These are phyloP conservation scores for Blastomyces silverae DNA, from an alignment of 2,329 filamentous ascomycete species.

Conservation along the genomic window DNA sequence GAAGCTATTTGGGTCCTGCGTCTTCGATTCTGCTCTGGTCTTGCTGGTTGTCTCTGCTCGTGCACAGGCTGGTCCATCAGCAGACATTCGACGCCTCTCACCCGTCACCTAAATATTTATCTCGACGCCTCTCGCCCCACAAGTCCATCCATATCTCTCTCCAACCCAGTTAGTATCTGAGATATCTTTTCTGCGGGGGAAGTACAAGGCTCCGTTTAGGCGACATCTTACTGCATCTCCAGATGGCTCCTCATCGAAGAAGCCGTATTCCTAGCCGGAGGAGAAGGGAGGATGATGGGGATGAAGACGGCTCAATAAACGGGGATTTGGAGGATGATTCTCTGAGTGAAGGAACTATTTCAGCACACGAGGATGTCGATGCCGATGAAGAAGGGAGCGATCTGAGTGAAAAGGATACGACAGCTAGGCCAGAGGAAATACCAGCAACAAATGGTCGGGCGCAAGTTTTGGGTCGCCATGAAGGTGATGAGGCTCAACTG, in stretches of 20 bases:
- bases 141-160: constrained; percentile 1
- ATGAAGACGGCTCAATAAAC: constrained; percentile 44
- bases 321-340: constrained; percentile 55
- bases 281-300: constrained; percentile 44
- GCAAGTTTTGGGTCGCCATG: constrained; percentile 28
- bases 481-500: constrained; percentile 21
- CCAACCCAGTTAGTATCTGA: constrained; percentile 9
- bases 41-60: not conserved
- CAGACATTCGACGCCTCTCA: not conserved
- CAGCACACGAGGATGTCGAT: constrained; percentile 53
- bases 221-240: constrained; percentile 2
- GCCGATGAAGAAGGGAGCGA: constrained; percentile 55
- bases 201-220: not conserved
- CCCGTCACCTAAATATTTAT: not conserved
- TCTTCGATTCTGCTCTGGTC: constrained; percentile 4
- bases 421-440: constrained; percentile 27
- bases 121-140: not conserved
- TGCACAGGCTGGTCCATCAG: not conserved
- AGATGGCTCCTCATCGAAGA: constrained; percentile 40
- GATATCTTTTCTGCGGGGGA: not conserved
- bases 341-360: constrained; percentile 54
- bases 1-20: not conserved
- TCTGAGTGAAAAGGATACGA: constrained; percentile 47
- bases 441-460: constrained; percentile 26
- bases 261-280: constrained; percentile 42